A percentile compares a stretch with the other conserved stretches of the same genome.
Conservation (phyloP, 176 grass and related monocot species). For the Zoysia pacifica region DNA sequence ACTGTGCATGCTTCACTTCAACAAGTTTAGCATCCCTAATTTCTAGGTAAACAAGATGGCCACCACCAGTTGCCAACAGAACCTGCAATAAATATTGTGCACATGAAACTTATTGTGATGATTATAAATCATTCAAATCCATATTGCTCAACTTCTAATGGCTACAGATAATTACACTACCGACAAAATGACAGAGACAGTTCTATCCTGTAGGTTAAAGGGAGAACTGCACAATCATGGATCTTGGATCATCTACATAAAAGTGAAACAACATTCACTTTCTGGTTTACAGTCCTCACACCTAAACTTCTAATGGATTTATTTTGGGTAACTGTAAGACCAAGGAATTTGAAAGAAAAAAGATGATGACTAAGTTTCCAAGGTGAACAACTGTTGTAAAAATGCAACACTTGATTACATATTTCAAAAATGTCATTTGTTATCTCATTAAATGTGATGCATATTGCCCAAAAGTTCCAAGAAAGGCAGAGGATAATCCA, state of each 20-base stretch:
- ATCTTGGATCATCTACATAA: neutral
- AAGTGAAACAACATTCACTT: neutral
- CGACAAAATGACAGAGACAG: neutral
- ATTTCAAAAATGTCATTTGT: neutral
- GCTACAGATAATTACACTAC: neutral
- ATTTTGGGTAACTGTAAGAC: conserved; percentile 9
- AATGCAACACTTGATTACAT: neutral
- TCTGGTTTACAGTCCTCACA: neutral
- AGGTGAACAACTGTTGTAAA: neutral
- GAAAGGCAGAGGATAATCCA: neutral
- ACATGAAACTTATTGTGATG: conserved; percentile 6
- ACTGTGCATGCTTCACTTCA: conserved; percentile 81
- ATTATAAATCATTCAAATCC: conserved; percentile 19
- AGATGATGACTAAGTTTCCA: neutral
- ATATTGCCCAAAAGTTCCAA: neutral
- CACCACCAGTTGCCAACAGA: conserved; percentile 88
- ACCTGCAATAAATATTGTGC: conserved; percentile 54
- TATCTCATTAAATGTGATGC: neutral
- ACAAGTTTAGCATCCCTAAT: conserved; percentile 73
- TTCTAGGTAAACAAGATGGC: conserved; percentile 98
- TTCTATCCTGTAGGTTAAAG: neutral
- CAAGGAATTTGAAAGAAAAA: neutral
- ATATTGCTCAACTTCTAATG: neutral
- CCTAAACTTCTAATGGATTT: neutral
- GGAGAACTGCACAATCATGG: neutral